Evolutionary conservation across 1,139 yeast species (phyloP), one percentile per base, ranked within the genome.

Genomic region (Candida glucosophila): DNA sequence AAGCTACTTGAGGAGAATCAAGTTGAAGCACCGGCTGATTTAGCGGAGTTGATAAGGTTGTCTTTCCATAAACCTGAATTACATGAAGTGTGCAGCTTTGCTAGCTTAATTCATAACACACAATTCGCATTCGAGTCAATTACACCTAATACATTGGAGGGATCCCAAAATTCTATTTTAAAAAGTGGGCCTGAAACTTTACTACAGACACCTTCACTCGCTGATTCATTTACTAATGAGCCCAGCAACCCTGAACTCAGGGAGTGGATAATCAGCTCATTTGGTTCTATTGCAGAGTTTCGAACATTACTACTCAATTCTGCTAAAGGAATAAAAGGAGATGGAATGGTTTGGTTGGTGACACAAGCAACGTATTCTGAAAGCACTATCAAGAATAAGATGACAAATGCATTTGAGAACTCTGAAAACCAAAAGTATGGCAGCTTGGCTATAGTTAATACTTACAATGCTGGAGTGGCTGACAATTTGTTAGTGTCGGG

Each of bases 311-410:
- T 80, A 25, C 43, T 78, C 31, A 68, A 75, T 37, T 72, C 86
- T 1, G 78, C 79, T 11, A 49, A 55, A 26, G 69, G 77, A 9
- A 72, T 77, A 31, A 73, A 75, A 34, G 90, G 92, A 26, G 85
- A 80, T 45, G 92, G 92, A 2, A 65, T 58, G 40, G 73, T 80
- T 3, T 80, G 90, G 90, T 49, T 77, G 16, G 74, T 76, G n/a
- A 80, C 80, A 2, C 73, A 72, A 40, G 64, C 72, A 25, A 52
- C 54, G 22, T 47, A 53, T 34, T 43, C 59, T 16, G 58, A 56
- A 31, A 39, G 40, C 23, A 31, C 44, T 17, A 38, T 49, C 36
- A 46, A 44, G 25, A 43, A 35, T 22, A 39, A 44, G 12, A 40
- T 41, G 11, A 13, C 13, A n/a, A 29, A 33, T 22, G 32, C 27